Evolutionary conservation across 2,329 filamentous ascomycete genomes (phyloP), one percentile per base, ranked within the genome.

Genomic region (Fusarium sp.): DNA sequence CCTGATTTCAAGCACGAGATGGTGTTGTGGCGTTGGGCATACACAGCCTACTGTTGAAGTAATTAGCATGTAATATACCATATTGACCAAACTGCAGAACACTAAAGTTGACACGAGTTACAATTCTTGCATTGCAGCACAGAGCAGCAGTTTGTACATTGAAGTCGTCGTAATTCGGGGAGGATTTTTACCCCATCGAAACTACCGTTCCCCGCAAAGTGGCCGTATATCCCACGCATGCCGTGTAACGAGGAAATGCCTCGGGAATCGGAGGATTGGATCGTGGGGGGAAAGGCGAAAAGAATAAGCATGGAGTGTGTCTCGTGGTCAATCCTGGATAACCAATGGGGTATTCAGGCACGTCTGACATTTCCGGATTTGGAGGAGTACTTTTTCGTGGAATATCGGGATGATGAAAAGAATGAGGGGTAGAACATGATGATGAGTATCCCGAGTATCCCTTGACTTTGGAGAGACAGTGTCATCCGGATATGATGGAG

Each of bases 21-120:
- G 68, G 68, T 71, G 68, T 71, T 71, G 68, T 69, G 68, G 68
- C 68, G 68, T 71, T 71, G 64, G 62, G 61, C 34, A 67, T 69
- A 42, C 51, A 69, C 62, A 67, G 53, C 53, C 25, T 58, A 57
- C 55, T 57, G 56, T 42, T 61, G 61, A 68, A 74, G 66, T 68
- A 72, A 23, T 30, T 59, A 55, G 49, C 66, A 62, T 72, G 46
- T 47, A 48, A 45, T 53, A 47, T 30, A 58, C 21, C 55, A 59
- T 27, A 45, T 32, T 53, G 25, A 58, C 3, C 34, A 37, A 37
- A 37, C 34, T 37, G 10, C 18, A 12, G 11, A n/a, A 37, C 34
- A 37, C 34, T 7, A 37, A n/a, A 37, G 34, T 2, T 37, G 10
- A n/a, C 34, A 37, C 34, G 34, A n/a, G 18, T 37, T 37, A 66